Conservation (phyloP, 345 rosid genomes). For the Pugionium dolabratum region DNA sequence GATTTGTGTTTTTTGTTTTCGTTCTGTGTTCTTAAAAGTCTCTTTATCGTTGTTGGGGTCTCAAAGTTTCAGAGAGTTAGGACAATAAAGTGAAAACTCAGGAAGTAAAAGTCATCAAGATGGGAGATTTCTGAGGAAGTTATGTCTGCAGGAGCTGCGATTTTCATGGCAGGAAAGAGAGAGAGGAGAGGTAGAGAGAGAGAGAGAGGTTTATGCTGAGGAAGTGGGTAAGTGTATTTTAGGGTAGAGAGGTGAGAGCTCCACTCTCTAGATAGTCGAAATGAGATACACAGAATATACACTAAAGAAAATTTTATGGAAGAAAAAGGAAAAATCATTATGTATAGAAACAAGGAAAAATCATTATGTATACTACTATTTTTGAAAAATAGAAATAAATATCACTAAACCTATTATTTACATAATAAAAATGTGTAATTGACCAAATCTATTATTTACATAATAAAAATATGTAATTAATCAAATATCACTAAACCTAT, state of each 20-base stretch:
- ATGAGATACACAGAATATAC: slow-evolving; percentile 34
- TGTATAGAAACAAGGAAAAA: no score
- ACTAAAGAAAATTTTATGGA: neutral
- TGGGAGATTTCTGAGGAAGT: slow-evolving; percentile 31
- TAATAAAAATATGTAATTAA: no score
- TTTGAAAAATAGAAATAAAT: no score
- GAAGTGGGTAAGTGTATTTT: slow-evolving; percentile 42
- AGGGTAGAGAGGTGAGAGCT: slow-evolving; percentile 39
- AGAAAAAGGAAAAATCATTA: no score
- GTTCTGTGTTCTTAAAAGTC: neutral
- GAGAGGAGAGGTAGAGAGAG: slow-evolving; percentile 11
- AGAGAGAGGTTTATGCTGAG: slow-evolving; percentile 36
- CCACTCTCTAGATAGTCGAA: slow-evolving; percentile 34
- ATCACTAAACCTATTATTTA: no score
- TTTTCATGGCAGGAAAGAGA: slow-evolving; percentile 38
- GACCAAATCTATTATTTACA: no score
- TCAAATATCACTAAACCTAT: no score
- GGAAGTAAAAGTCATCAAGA: slow-evolving; percentile 34
- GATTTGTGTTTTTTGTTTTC: slow-evolving; percentile 28
- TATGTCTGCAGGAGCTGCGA: slow-evolving; percentile 22
- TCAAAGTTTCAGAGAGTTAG: slow-evolving; percentile 29
- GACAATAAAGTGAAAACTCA: slow-evolving; percentile 35
- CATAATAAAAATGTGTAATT: no score
- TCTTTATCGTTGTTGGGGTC: slow-evolving; percentile 27
- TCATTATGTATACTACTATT: no score